Evolutionary conservation across 139 green algal genomes (phyloP).

Genomic region (Haematococcus lacustris): DNA sequence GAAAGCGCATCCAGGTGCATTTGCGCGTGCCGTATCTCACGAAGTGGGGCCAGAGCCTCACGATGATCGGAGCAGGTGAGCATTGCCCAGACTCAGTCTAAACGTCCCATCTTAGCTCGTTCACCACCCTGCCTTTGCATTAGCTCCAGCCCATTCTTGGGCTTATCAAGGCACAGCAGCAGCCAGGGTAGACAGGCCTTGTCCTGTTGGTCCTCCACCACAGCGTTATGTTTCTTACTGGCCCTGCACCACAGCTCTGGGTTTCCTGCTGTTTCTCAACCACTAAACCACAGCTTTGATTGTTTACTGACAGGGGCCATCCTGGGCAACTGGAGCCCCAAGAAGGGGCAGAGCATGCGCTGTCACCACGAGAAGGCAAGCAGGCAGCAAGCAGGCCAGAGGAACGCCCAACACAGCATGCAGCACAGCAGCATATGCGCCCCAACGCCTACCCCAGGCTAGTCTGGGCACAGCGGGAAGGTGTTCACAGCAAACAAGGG

Average conservation of each 20-base stretch:
- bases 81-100: not conserved
- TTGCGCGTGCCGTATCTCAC: conserved; percentile 4
- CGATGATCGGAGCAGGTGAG: not conserved
- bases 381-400: too few species aligned
- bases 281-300: too few species aligned
- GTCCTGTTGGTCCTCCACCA: too few species aligned
- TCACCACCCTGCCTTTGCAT: too few species aligned
- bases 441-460: not conserved
- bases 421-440: too few species aligned
- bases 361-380: conserved; percentile 58
- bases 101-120: too few species aligned
- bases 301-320: conserved; percentile 21
- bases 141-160: too few species aligned
- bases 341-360: conserved; percentile 22
- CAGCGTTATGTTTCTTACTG: too few species aligned
- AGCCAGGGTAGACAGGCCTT: too few species aligned
- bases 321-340: conserved; percentile 32
- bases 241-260: too few species aligned
- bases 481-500: not conserved
- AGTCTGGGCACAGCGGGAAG: not conserved
- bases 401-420: not conserved
- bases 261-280: too few species aligned
- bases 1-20: not conserved
- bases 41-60: conserved; percentile 6
- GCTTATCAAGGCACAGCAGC: too few species aligned